Conservation (phyloP, 306 rosid genomes). For the Prunus davidiana region DNA sequence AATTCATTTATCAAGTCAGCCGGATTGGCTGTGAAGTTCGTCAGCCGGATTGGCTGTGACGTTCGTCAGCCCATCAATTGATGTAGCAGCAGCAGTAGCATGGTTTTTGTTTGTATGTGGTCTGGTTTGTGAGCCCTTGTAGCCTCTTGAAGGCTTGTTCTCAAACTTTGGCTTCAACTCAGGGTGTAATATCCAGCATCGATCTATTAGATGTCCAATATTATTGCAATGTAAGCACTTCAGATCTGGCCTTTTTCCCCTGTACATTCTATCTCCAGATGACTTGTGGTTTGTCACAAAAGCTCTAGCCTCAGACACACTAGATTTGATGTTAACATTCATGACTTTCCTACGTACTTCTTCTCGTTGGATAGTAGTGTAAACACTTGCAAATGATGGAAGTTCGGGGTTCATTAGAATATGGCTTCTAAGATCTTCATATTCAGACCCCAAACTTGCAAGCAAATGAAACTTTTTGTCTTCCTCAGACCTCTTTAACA, state of each 20-base stretch:
- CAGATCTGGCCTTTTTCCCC: not conserved
- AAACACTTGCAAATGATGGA: not conserved
- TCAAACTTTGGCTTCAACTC: not conserved
- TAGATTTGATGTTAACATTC: not conserved
- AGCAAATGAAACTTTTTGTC: not conserved
- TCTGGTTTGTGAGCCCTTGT: too few species aligned
- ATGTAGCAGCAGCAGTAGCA: too few species aligned
- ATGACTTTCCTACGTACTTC: not conserved
- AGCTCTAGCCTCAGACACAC: not conserved
- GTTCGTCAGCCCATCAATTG: too few species aligned
- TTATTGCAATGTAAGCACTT: not conserved
- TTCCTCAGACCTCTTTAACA: not conserved
- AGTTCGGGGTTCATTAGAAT: not conserved
- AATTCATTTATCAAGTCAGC: too few species aligned
- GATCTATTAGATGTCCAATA: not conserved
- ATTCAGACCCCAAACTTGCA: not conserved
- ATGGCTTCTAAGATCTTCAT: slow-evolving; percentile 1
- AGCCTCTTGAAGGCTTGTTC: too few species aligned
- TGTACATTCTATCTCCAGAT: not conserved
- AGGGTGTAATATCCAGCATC: not conserved
- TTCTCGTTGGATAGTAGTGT: not conserved
- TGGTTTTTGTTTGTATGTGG: too few species aligned
- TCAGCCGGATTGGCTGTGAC: too few species aligned
- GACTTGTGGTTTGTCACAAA: not conserved
- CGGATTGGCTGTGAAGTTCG: too few species aligned